Base-by-base conservation (phyloP, 75 land plant species). In the Selaginella moellendorffii region DNA sequence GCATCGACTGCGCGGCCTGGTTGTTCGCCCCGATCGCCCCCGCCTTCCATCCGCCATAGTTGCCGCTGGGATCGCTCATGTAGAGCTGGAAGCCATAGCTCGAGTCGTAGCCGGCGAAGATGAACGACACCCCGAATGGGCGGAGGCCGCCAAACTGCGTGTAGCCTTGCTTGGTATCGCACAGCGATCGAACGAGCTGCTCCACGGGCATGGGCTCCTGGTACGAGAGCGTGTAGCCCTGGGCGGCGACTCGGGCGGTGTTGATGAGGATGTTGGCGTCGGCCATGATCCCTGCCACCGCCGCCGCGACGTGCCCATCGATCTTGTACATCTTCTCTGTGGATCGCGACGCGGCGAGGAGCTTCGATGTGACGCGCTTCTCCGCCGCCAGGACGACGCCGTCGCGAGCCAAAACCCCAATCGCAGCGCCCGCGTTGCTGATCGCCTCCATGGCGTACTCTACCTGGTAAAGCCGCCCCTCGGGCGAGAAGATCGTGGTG, bases 321-420 rank as follows among this genome's bases (percentile, higher is more conserved):
- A 85, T 76, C 79, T 85, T 85, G 79, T 85, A 85, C 89, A 85
- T 85, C 64, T 85, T 85, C 77, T 85, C 89, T 19, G 83, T 85
- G 59, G 89, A 80, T 19, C 77, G 77, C n/a, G 82, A 76, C 24
- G 88, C 70, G 28, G 85, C 87, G n/a, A 85, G 88, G 30, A 85
- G 85, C 70, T 85, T 85, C 42, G 89, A 85, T 24, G 86, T 85
- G 2, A 85, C 85, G 29, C 85, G 76, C 78, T 85, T 85, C 72
- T 85, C 88, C 58, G 87, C 88, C 18, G 85, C 80, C 46, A 85
- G 68, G 26, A 85, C 80, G 54, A 85, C 88, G 0, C 88, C 88
- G 42, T 82, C 88, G 46, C 77, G 79, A 26, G 85, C 76, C 27
- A 85, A 54, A 10, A 85, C 74, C 2, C 88, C 88, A 46, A 85